A percentile compares a stretch with the other conserved stretches of the same genome.
These are phyloP conservation scores for Zea luxurians DNA, from an alignment of 176 grass and related monocot species.

Conservation along the genomic window DNA sequence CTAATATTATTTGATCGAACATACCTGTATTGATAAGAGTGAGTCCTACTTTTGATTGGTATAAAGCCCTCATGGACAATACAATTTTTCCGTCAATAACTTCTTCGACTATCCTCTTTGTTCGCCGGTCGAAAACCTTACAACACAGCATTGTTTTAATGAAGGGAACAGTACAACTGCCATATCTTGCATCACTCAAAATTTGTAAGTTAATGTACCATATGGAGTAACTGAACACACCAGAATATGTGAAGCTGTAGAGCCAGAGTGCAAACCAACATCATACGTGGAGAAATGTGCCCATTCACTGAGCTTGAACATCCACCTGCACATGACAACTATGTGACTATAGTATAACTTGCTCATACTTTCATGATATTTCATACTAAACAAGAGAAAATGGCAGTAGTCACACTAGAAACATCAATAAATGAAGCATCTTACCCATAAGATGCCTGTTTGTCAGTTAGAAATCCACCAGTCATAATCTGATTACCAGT, in stretches of 20 bases:
- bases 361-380: constrained; percentile 22
- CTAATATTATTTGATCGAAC: background rate
- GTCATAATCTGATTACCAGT: constrained; percentile 97
- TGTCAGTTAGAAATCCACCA: constrained; percentile 94
- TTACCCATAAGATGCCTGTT: constrained; percentile 95
- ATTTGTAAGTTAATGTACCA: constrained; percentile 22
- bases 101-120: constrained; percentile 92
- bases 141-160: constrained; percentile 20
- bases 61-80: constrained; percentile 91
- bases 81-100: constrained; percentile 92
- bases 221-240: constrained; percentile 41
- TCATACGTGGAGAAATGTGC: constrained; percentile 82
- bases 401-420: constrained; percentile 10
- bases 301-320: constrained; percentile 99
- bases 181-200: background rate
- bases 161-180: constrained; percentile 13
- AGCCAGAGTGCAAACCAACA: constrained; percentile 87
- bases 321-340: constrained; percentile 65
- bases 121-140: constrained; percentile 87
- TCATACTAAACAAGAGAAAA: constrained; percentile 8
- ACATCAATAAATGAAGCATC: constrained; percentile 23
- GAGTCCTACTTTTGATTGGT: constrained; percentile 92
- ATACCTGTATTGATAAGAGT: constrained; percentile 86
- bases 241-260: constrained; percentile 89
- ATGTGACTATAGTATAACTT: constrained; percentile 32